Percentiles rank a stretch among this genome's conserved stretches.
phyloP scores from a whole-genome alignment of 1,139 yeast species.

The Candida frijolesensis region DNA sequence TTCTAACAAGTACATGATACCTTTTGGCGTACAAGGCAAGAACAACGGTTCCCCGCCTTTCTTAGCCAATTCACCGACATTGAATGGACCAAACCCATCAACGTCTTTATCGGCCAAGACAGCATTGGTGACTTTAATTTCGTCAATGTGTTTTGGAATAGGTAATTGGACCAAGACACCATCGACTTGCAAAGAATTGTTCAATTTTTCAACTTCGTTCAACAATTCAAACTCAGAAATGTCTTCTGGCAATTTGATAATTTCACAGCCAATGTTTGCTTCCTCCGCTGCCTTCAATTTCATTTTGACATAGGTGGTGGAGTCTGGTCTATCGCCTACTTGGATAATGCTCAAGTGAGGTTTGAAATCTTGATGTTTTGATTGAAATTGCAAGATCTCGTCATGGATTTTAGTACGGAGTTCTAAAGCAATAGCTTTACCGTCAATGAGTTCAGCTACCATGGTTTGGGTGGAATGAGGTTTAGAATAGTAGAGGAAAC shows the following conservation, averaged over 20 bases:
- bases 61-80: constrained; percentile 90
- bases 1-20: constrained; percentile 77
- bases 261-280: constrained; percentile 73
- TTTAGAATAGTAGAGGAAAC: too few relatives aligned
- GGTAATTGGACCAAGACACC: constrained; percentile 94
- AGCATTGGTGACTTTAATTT: constrained; percentile 73
- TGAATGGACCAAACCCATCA: constrained; percentile 91
- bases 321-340: constrained; percentile 88
- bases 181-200: constrained; percentile 70
- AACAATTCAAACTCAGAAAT: constrained; percentile 62
- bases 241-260: constrained; percentile 66
- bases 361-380: constrained; percentile 59
- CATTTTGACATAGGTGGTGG: constrained; percentile 93
- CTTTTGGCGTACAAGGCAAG: constrained; percentile 96
- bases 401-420: constrained; percentile 51
- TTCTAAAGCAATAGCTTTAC: constrained; percentile 66
- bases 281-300: constrained; percentile 89
- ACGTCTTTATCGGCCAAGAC: constrained; percentile 85
- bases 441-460: constrained; percentile 58
- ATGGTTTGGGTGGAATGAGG: constrained; percentile 16
- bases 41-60: constrained; percentile 84
- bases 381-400: constrained; percentile 59
- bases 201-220: constrained; percentile 59
- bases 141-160: constrained; percentile 79
- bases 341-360: constrained; percentile 86